Evolutionary conservation across 306 rosid species (phyloP).

Genomic region (Casuarina cunninghamiana): DNA sequence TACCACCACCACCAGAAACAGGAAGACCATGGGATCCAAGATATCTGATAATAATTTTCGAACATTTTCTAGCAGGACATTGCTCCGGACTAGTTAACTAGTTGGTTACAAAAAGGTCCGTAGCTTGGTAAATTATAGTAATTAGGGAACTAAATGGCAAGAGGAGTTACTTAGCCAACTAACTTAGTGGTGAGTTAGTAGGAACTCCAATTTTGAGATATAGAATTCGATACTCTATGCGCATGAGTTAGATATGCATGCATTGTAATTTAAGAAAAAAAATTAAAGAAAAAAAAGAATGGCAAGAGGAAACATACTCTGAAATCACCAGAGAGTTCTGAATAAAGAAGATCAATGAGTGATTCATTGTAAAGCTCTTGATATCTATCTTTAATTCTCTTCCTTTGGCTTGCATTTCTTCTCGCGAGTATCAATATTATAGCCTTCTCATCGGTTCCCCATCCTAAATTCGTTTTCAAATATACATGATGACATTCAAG

Average conservation of each 20-base stretch:
- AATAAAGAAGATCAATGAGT: conserved; percentile 57
- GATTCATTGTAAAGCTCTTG: conserved; percentile 72
- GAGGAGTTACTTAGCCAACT: too few relatives aligned
- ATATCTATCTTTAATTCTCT: conserved; percentile 69
- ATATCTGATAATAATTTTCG: neutral
- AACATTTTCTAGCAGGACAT: neutral
- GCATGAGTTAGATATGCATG: too few relatives aligned
- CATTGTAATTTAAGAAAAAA: too few relatives aligned
- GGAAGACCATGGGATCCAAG: neutral
- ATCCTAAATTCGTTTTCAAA: conserved; percentile 46
- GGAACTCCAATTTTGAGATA: too few relatives aligned
- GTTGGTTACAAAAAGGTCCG: too few relatives aligned
- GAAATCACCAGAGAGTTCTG: conserved; percentile 85
- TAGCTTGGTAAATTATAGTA: neutral
- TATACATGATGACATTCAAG: conserved; percentile 1
- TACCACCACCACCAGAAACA: neutral
- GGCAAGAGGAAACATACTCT: conserved; percentile 51
- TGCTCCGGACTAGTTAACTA: too few relatives aligned
- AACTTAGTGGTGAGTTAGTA: too few relatives aligned
- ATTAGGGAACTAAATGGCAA: neutral
- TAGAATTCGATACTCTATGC: too few relatives aligned
- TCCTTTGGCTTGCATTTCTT: conserved; percentile 75
- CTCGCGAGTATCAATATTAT: conserved; percentile 71
- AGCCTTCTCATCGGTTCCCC: conserved; percentile 61
- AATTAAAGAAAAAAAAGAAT: too few relatives aligned